Conservation (phyloP, 768 basidiomycete genomes). For the Podaxis sp. region DNA sequence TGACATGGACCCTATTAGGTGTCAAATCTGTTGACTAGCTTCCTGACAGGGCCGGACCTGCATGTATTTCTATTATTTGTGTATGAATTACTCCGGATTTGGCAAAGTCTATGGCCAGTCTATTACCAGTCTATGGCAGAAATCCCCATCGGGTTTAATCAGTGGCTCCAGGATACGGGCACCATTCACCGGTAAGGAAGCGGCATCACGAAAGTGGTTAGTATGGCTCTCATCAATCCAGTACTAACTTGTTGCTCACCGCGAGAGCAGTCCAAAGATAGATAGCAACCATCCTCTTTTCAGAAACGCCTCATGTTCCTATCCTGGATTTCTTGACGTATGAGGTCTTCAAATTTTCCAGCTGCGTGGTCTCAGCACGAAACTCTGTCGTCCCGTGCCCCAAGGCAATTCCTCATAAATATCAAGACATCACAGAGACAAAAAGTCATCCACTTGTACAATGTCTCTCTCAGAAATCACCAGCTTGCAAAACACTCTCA, state of each 20-base stretch:
- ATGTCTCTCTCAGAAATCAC: conserved; percentile 34
- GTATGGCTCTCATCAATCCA: neutral
- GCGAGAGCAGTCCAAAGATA: neutral
- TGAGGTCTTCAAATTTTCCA: neutral
- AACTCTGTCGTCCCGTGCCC: neutral
- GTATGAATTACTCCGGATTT: neutral
- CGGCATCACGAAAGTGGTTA: neutral
- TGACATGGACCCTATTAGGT: neutral
- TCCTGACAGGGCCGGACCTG: neutral
- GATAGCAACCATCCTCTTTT: neutral
- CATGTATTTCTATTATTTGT: neutral
- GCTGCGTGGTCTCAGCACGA: neutral
- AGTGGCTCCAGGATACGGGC: neutral
- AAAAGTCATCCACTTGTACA: neutral
- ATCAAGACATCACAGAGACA: neutral
- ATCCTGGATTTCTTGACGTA: neutral
- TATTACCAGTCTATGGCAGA: neutral
- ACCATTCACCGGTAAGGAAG: neutral
- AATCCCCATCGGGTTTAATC: neutral
- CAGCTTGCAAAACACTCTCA: conserved; percentile 35
- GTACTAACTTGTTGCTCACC: neutral
- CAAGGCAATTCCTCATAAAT: neutral
- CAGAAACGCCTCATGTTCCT: neutral
- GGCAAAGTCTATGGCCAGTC: neutral
- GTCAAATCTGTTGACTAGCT: neutral